Evolutionary conservation across 2,329 filamentous ascomycete species (phyloP).

Genomic region (Colletotrichum sojae): DNA sequence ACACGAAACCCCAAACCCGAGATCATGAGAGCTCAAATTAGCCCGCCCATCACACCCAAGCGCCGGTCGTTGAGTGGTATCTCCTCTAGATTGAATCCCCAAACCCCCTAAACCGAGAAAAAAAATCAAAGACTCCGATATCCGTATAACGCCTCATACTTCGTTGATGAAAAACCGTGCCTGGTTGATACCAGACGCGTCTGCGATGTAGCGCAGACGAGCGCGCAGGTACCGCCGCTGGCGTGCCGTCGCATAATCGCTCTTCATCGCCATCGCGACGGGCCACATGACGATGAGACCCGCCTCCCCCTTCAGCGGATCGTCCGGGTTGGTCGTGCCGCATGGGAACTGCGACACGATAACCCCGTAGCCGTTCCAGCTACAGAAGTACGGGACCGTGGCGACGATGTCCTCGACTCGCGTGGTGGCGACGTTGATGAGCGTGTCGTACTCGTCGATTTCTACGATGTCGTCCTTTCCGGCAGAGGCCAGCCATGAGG

Average conservation of each 20-base stretch:
- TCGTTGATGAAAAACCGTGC: constrained; percentile 42
- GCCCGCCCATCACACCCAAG: constrained; percentile 11
- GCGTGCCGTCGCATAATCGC: constrained; percentile 41
- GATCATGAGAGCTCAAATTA: constrained; percentile 26
- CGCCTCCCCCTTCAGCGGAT: constrained; percentile 42
- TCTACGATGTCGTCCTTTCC: not conserved
- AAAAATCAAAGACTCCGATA: not conserved
- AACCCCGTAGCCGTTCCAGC: constrained; percentile 42
- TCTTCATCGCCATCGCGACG: constrained; percentile 40
- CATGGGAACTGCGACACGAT: constrained; percentile 40
- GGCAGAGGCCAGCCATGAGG: constrained; percentile 41
- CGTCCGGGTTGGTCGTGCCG: constrained; percentile 32
- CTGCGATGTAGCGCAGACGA: constrained; percentile 43
- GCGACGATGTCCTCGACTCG: constrained; percentile 42
- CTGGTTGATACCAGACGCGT: constrained; percentile 43
- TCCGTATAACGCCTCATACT: not conserved
- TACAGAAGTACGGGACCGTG: constrained; percentile 42
- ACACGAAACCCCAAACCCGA: constrained; percentile 3
- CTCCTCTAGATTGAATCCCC: not conserved
- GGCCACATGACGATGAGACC: constrained; percentile 43
- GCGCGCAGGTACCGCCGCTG: constrained; percentile 41
- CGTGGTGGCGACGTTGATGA: constrained; percentile 18
- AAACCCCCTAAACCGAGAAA: not conserved
- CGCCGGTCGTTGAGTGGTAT: constrained; percentile 23
- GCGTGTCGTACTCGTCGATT: constrained; percentile 38